Conservation (phyloP, 768 basidiomycete genomes). For the Leccinum longicurvipes region DNA sequence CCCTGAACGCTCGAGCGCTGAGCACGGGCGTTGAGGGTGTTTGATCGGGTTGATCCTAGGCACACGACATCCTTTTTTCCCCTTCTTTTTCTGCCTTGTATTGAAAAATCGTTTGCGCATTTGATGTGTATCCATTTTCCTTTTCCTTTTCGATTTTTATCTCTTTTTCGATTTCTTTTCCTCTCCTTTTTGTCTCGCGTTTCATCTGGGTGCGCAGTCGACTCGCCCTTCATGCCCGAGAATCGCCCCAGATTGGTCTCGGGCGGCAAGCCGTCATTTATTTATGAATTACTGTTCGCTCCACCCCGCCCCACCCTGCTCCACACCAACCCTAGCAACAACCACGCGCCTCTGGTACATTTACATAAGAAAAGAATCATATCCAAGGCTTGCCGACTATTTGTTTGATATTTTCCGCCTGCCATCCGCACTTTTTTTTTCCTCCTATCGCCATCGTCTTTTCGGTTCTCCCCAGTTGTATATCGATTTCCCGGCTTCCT, state of each 20-base stretch:
- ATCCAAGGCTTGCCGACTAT: neutral
- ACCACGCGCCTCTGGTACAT: neutral
- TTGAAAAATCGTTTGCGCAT: neutral
- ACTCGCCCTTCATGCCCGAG: constrained; percentile 4
- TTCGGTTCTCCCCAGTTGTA: neutral
- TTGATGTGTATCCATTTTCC: neutral
- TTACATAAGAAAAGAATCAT: neutral
- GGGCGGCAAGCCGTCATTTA: neutral
- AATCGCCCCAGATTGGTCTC: neutral
- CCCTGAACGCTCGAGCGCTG: neutral
- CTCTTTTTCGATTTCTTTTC: neutral
- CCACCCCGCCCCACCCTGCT: neutral
- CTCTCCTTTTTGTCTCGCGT: neutral
- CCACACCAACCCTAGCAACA: neutral
- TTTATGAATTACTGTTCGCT: neutral
- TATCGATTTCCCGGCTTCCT: neutral
- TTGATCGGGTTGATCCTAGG: neutral
- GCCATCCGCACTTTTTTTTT: neutral
- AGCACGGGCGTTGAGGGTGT: neutral
- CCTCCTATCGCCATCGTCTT: neutral
- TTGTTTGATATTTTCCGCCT: neutral
- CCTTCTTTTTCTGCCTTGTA: neutral
- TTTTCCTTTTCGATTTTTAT: neutral
- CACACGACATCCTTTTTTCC: neutral
- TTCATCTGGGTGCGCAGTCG: neutral